Conservation (phyloP, 2,329 filamentous ascomycete genomes). For the Fusarium secorum region DNA sequence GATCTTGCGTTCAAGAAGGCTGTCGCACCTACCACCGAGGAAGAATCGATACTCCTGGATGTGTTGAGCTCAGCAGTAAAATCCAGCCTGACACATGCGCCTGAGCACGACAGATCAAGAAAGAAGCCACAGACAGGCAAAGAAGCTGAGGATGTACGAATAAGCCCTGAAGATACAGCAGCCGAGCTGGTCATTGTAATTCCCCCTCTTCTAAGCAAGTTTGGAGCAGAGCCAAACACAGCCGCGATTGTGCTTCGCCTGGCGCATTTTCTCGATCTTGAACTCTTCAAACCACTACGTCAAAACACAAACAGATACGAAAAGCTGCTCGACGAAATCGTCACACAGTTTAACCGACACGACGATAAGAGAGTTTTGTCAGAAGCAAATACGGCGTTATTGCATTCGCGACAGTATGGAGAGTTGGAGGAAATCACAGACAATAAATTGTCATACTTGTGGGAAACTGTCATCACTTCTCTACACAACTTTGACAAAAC, state of each 20-base stretch:
- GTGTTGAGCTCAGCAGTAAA: constrained; percentile 86
- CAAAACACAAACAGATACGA: constrained; percentile 85
- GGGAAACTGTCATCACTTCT: constrained; percentile 82
- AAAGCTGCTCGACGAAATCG: constrained; percentile 86
- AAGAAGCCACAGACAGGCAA: constrained; percentile 68
- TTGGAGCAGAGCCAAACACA: constrained; percentile 86
- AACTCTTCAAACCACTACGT: constrained; percentile 86
- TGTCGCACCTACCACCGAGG: constrained; percentile 75
- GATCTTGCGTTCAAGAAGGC: constrained; percentile 73
- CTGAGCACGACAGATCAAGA: constrained; percentile 69
- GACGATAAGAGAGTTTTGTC: constrained; percentile 84
- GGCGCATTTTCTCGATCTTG: constrained; percentile 85
- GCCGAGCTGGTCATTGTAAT: constrained; percentile 80
- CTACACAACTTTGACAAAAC: constrained; percentile 76
- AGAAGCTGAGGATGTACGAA: constrained; percentile 57
- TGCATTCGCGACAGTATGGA: constrained; percentile 86
- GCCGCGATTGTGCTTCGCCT: constrained; percentile 86
- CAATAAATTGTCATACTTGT: constrained; percentile 79
- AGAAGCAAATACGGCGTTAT: constrained; percentile 81
- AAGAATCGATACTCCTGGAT: constrained; percentile 87
- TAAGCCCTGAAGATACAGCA: constrained; percentile 73
- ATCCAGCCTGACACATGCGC: constrained; percentile 70
- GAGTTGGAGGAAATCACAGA: constrained; percentile 89
- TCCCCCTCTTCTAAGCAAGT: constrained; percentile 89
- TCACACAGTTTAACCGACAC: constrained; percentile 93